Evolutionary conservation across 441 rosid species (phyloP).

Genomic region (Gossypium schwendimanii): DNA sequence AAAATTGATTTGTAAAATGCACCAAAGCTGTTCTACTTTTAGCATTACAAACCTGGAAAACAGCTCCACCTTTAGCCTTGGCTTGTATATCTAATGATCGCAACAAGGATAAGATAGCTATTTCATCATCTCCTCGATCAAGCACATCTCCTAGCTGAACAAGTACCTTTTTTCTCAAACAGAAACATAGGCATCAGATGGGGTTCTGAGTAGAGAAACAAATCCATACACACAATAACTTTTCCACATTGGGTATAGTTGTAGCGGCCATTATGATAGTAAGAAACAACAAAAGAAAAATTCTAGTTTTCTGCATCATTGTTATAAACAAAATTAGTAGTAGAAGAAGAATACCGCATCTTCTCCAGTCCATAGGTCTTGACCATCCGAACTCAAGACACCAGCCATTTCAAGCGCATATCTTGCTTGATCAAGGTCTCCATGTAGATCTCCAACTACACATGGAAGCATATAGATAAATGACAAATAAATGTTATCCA

Average conservation of each 20-base stretch:
- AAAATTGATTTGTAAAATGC: neutral
- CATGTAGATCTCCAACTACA: slow-evolving; percentile 84
- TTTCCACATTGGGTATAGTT: neutral
- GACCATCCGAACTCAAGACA: slow-evolving; percentile 63
- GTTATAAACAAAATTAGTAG: neutral
- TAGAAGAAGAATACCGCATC: slow-evolving; percentile 43
- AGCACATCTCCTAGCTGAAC: slow-evolving; percentile 88
- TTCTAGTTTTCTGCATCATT: neutral
- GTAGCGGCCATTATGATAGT: neutral
- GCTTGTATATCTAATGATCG: slow-evolving; percentile 71
- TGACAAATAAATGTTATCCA: neutral
- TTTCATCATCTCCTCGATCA: slow-evolving; percentile 82
- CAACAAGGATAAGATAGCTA: slow-evolving; percentile 72
- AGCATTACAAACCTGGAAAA: slow-evolving; percentile 61
- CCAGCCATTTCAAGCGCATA: slow-evolving; percentile 75
- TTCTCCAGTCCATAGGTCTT: slow-evolving; percentile 68
- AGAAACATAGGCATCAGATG: neutral
- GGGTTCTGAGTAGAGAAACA: neutral
- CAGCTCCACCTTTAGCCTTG: slow-evolving; percentile 79
- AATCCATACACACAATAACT: neutral
- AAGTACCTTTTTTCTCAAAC: slow-evolving; percentile 41
- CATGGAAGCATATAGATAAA: slow-evolving; percentile 7
- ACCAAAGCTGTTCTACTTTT: neutral
- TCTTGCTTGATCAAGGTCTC: slow-evolving; percentile 77
- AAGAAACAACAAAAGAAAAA: neutral